Percentiles rank a stretch among this genome's conserved stretches.
These are phyloP conservation scores for Globisporangium irregulare DNA, from an alignment of 352 stramenopile species.

Conservation along the genomic window DNA sequence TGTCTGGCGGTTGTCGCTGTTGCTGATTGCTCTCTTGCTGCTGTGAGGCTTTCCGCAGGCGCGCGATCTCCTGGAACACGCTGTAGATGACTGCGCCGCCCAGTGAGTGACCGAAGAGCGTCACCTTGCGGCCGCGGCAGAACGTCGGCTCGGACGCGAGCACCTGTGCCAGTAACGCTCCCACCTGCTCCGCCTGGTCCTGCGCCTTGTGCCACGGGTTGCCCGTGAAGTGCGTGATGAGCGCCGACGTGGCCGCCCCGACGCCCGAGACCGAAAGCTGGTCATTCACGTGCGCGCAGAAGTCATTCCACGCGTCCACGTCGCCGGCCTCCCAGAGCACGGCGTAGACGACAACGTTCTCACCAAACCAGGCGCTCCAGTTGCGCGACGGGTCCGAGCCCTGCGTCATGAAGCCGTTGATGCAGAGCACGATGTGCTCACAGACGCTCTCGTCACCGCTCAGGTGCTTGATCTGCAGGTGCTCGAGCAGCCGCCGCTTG, in stretches of 20 bases:
- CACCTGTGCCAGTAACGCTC: conserved; percentile 65
- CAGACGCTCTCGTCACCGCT: conserved; percentile 56
- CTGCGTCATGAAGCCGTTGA: conserved; percentile 89
- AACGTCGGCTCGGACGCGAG: conserved; percentile 51
- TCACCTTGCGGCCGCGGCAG: conserved; percentile 51
- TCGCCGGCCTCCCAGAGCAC: conserved; percentile 82
- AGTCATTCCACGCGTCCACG: conserved; percentile 69
- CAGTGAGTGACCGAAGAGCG: conserved; percentile 76
- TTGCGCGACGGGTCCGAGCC: conserved; percentile 59
- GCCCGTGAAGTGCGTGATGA: conserved; percentile 72
- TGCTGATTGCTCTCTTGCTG: background rate
- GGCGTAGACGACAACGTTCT: conserved; percentile 51
- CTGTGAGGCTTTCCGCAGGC: conserved; percentile 25
- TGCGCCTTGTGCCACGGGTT: conserved; percentile 86
- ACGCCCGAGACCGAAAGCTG: conserved; percentile 33
- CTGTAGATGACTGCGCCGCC: conserved; percentile 76
- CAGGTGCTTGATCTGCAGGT: conserved; percentile 60
- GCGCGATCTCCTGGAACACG: conserved; percentile 61
- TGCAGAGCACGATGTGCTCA: conserved; percentile 68
- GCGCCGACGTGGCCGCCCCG: conserved; percentile 40
- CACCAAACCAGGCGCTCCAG: conserved; percentile 52
- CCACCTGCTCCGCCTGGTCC: conserved; percentile 76
- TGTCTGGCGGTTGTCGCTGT: background rate
- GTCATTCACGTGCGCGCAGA: conserved; percentile 72
- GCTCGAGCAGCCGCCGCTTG: conserved; percentile 62